Percentiles rank a stretch among this genome's conserved stretches.
phyloP scores from a whole-genome alignment of 2,329 filamentous ascomycete species.

The Ophidiomyces ophidiicola region DNA sequence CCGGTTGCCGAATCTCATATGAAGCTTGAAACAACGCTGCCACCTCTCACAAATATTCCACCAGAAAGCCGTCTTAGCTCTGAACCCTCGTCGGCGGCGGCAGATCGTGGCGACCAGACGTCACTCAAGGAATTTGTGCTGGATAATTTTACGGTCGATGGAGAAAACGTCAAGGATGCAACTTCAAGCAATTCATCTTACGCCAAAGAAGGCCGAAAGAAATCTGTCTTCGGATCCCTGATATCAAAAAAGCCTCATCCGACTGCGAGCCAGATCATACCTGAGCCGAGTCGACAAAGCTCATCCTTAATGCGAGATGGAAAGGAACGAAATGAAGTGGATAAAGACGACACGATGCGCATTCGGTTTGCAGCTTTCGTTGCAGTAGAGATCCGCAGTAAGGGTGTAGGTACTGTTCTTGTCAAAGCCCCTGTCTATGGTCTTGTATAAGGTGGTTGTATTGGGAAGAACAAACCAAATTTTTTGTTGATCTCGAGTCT shows the following conservation, averaged over 20 bases:
- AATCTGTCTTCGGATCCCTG: conserved; percentile 32
- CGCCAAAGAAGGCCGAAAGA: conserved; percentile 26
- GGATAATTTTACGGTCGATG: conserved; percentile 12
- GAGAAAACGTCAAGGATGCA: conserved; percentile 17
- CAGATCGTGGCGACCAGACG: conserved; percentile 16
- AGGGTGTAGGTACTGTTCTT: conserved; percentile 50
- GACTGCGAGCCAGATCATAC: conserved; percentile 9
- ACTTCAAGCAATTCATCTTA: conserved; percentile 15
- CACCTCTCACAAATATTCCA: conserved; percentile 42
- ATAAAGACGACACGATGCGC: conserved; percentile 27
- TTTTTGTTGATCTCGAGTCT: no score
- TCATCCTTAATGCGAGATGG: conserved; percentile 10
- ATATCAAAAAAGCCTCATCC: conserved; percentile 27
- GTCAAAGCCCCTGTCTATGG: conserved; percentile 59
- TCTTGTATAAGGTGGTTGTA: conserved; percentile 2
- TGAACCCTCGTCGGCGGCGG: conserved; percentile 14
- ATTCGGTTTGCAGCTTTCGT: conserved; percentile 67
- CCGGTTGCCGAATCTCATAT: conserved; percentile 60
- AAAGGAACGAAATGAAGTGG: conserved; percentile 11
- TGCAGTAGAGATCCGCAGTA: conserved; percentile 60
- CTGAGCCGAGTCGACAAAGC: conserved; percentile 11
- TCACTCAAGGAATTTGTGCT: conserved; percentile 17
- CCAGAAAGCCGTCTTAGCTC: conserved; percentile 14
- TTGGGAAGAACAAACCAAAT: background rate
- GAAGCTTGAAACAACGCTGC: conserved; percentile 65